A percentile compares a stretch with the other conserved stretches of the same genome.
Conservation (phyloP, 2,329 filamentous ascomycete species). For the Arthrinium phaeospermum region DNA sequence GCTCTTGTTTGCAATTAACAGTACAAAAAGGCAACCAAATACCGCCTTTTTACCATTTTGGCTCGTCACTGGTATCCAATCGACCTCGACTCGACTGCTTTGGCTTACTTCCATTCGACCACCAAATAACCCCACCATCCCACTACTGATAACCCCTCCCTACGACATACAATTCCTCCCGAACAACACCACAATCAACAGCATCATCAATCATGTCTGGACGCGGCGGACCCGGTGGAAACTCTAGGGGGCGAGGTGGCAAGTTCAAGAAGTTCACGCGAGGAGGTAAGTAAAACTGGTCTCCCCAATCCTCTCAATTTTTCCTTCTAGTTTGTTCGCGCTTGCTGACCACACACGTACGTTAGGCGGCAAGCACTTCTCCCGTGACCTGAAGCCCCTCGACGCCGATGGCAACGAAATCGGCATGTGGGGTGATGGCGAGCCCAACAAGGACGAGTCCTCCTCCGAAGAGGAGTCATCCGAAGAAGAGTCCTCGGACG, state of each 20-base stretch:
- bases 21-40: neutral
- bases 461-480: conserved; percentile 59
- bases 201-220: conserved; percentile 47
- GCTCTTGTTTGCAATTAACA: neutral
- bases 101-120: conserved; percentile 17
- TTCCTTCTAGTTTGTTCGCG: neutral
- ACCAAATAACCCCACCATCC: conserved; percentile 29
- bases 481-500: conserved; percentile 52
- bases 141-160: conserved; percentile 22
- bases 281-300: conserved; percentile 67
- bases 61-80: neutral
- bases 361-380: conserved; percentile 92
- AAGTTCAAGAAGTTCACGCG: conserved; percentile 94
- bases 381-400: conserved; percentile 84
- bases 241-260: conserved; percentile 80
- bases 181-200: conserved; percentile 1
- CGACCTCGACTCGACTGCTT: neutral
- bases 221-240: conserved; percentile 48
- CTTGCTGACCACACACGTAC: neutral
- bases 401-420: conserved; percentile 89
- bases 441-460: conserved; percentile 53
- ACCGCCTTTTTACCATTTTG: conserved; percentile 20
- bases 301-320: neutral
- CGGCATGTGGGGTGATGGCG: conserved; percentile 78
- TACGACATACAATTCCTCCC: conserved; percentile 3